These are phyloP conservation scores for Aspergillus homomorphus DNA, from an alignment of 495 filamentous ascomycete genomes.

Conservation along the genomic window DNA sequence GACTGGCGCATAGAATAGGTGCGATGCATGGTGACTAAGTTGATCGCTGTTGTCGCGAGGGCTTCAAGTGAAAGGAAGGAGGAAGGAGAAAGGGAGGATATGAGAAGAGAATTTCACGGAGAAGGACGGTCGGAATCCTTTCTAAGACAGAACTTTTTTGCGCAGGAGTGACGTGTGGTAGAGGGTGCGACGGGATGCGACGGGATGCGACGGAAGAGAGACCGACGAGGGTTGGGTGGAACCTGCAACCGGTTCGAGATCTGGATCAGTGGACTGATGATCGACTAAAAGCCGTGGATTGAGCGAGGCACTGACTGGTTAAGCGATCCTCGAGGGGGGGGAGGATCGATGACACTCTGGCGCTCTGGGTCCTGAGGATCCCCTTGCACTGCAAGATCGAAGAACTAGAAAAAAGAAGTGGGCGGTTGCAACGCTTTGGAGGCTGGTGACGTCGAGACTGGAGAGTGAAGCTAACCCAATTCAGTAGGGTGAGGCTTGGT, in stretches of 20 bases:
- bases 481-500: conserved; percentile 18
- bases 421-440: conserved; percentile 8
- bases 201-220: conserved; percentile 35
- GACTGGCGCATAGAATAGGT: conserved; percentile 98
- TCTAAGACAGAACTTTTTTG: conserved; percentile 22
- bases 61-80: conserved; percentile 5
- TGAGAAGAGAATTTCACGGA: conserved; percentile 10
- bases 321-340: neutral
- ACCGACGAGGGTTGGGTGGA: conserved; percentile 4
- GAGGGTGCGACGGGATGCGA: conserved; percentile 24
- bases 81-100: conserved; percentile 19
- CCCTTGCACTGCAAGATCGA: conserved; percentile 2
- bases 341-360: conserved; percentile 7
- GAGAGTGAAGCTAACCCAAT: conserved; percentile 22
- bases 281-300: conserved; percentile 1
- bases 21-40: conserved; percentile 70
- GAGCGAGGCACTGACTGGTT: conserved; percentile 4
- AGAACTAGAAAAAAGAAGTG: conserved; percentile 11
- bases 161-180: conserved; percentile 43
- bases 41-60: conserved; percentile 6
- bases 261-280: conserved; percentile 12
- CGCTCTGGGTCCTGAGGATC: conserved; percentile 2
- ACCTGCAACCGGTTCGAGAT: conserved; percentile 33
- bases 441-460: conserved; percentile 41
- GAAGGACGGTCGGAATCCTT: conserved; percentile 16